Evolutionary conservation across 129 eudicot genomes (phyloP), one percentile per base, ranked within the genome.

Genomic region (Apium graveolens): DNA sequence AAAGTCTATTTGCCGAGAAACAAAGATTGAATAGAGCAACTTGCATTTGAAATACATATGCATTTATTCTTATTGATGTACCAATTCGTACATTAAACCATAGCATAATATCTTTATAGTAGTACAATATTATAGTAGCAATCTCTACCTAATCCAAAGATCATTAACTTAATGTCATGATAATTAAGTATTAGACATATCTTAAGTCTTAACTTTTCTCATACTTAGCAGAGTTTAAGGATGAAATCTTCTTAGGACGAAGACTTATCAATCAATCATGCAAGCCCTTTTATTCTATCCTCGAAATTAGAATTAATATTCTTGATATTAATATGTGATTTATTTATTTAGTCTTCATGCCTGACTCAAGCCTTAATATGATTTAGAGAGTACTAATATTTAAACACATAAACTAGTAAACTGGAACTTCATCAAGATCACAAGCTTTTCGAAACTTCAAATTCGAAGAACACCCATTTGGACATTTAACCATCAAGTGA

Each of bases 1-100:
- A 77, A 32, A 41, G 53, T 27, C 53, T 24, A 77, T 62, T 35
- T 62, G 80, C 72, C 77, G 42, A 79, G 77, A 72, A 62, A 74
- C 82, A 73, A 11, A 34, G 38, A 29, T 62, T 49, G 73, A 12
- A 53, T 4, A 57, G 8, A 55, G 37, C 78, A 73, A 62, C 34
- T 57, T 55, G 68, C 43, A 71, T 53, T 80, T 42, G 27, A 26
- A 77, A 62, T 60, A 39, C 17, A 26, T n/a, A 39, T 77, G 71
- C 42, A 21, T 27, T n/a, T 77, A 57, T 77, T 77, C 80, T 41
- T 45, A 27, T 4, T 38, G 39, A 76, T n/a, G 72, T 73, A 73
- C 63, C 37, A 38, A 38, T 48, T 72, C 73, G 72, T 80, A 39
- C 78, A 39, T 60, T 38, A 73, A 79, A 49, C 62, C 69, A 46